Evolutionary conservation across 192 early-diverging fungal genomes (phyloP).

Genomic region (Allomyces arbusculus): DNA sequence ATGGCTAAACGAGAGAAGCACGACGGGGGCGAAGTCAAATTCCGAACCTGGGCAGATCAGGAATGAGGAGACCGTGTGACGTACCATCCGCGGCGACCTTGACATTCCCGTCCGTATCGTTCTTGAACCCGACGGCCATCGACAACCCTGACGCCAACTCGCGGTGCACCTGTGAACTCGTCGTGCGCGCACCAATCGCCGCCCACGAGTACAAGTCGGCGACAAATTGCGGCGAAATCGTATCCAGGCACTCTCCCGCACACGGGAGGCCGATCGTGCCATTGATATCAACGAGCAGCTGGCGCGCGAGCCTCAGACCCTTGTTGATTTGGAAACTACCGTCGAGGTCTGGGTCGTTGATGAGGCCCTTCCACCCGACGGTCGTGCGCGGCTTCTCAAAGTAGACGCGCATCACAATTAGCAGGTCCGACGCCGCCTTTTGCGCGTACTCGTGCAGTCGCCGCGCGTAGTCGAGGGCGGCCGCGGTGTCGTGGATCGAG

Average conservation of each 20-base stretch:
- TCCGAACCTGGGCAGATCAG: no score
- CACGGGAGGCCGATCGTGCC: slow-evolving; percentile 55
- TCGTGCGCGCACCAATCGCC: slow-evolving; percentile 90
- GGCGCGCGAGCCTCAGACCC: slow-evolving; percentile 68
- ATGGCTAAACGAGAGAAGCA: slow-evolving; percentile 16
- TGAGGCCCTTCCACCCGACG: slow-evolving; percentile 74
- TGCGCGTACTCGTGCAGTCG: slow-evolving; percentile 26
- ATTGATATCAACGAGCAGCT: slow-evolving; percentile 58
- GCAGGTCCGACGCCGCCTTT: slow-evolving; percentile 46
- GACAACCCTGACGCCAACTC: slow-evolving; percentile 85
- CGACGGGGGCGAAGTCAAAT: background rate
- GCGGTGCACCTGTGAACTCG: slow-evolving; percentile 84
- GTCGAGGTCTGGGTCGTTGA: slow-evolving; percentile 44
- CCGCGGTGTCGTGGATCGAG: slow-evolving; percentile 79
- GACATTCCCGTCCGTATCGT: slow-evolving; percentile 84
- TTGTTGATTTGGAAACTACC: slow-evolving; percentile 86
- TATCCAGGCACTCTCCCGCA: slow-evolving; percentile 80
- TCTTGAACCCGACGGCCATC: slow-evolving; percentile 97
- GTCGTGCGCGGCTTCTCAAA: slow-evolving; percentile 97
- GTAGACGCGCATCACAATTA: slow-evolving; percentile 89
- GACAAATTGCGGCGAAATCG: slow-evolving; percentile 89
- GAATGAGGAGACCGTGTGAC: slow-evolving; percentile 4
- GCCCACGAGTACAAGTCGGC: slow-evolving; percentile 88
- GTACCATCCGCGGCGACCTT: slow-evolving; percentile 43
- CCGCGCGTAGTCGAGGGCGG: slow-evolving; percentile 59